These are phyloP conservation scores for Hypomontagnella monticulosa DNA, from an alignment of 495 filamentous ascomycete genomes.

Conservation along the genomic window DNA sequence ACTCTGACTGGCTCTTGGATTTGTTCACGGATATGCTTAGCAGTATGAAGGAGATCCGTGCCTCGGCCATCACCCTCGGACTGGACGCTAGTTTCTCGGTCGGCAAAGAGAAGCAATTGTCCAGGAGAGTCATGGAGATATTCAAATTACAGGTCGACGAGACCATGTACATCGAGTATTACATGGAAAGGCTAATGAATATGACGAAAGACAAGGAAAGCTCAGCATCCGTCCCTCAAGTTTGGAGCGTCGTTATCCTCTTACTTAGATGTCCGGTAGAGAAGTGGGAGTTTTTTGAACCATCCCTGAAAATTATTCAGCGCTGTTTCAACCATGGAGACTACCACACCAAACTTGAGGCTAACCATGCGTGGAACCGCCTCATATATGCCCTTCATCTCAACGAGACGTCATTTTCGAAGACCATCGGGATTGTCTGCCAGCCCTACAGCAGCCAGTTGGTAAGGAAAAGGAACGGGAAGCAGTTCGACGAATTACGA, in stretches of 20 bases:
- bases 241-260: conserved; percentile 85
- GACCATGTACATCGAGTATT: conserved; percentile 68
- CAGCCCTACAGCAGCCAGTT: conserved; percentile 77
- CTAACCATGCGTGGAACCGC: conserved; percentile 84
- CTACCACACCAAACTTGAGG: conserved; percentile 73
- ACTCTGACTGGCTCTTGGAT: conserved; percentile 79
- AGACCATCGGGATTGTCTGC: conserved; percentile 71
- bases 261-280: conserved; percentile 75
- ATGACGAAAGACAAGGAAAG: conserved; percentile 75
- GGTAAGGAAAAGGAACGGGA: conserved; percentile 67
- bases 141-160: conserved; percentile 68
- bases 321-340: conserved; percentile 86
- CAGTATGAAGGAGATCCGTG: conserved; percentile 75
- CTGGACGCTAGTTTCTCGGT: conserved; percentile 69
- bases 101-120: conserved; percentile 71
- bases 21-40: conserved; percentile 84
- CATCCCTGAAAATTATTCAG: conserved; percentile 81
- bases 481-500: conserved; percentile 64
- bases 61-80: conserved; percentile 77
- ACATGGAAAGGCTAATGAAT: conserved; percentile 71
- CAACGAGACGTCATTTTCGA: conserved; percentile 66
- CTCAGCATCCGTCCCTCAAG: conserved; percentile 75
- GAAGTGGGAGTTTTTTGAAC: conserved; percentile 74
- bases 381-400: conserved; percentile 76
- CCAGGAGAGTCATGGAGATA: conserved; percentile 70